These are phyloP conservation scores for Pseudogymnoascus pannorum DNA, from an alignment of 2,329 filamentous ascomycete species.

Conservation along the genomic window DNA sequence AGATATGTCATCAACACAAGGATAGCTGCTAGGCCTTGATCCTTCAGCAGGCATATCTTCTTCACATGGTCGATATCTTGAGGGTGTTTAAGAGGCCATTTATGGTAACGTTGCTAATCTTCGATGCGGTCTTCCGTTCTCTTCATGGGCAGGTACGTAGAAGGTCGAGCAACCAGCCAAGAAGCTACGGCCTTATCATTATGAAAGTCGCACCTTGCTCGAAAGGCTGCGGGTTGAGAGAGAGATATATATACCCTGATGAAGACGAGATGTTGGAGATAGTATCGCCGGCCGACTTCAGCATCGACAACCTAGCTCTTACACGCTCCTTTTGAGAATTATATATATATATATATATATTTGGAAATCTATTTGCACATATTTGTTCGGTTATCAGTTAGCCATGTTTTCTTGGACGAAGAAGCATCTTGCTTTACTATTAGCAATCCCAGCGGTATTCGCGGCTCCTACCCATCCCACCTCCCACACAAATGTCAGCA, in stretches of 20 bases:
- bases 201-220: not conserved
- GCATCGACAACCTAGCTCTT: not conserved
- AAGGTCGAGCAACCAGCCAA: slow-evolving; percentile 2
- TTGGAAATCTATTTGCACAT: not conserved
- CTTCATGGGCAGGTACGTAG: not conserved
- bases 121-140: not conserved
- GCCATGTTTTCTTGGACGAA: slow-evolving; percentile 4
- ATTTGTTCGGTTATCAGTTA: not conserved
- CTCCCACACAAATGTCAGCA: not conserved
- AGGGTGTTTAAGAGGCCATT: not conserved
- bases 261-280: not conserved
- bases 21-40: not conserved
- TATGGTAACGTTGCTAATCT: slow-evolving; percentile 3
- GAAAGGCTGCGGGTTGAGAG: not conserved
- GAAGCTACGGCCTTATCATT: not conserved
- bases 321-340: not conserved
- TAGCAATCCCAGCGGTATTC: not conserved
- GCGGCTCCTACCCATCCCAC: not conserved
- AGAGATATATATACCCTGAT: not conserved
- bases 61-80: not conserved
- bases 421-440: slow-evolving; percentile 2
- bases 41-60: not conserved
- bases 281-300: slow-evolving; percentile 6
- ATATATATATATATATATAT: not conserved
- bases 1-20: not conserved